Percentiles rank a stretch among this genome's conserved stretches.
Conservation (phyloP, 1,284 basidiomycete genomes). For the Boletus smithii region DNA sequence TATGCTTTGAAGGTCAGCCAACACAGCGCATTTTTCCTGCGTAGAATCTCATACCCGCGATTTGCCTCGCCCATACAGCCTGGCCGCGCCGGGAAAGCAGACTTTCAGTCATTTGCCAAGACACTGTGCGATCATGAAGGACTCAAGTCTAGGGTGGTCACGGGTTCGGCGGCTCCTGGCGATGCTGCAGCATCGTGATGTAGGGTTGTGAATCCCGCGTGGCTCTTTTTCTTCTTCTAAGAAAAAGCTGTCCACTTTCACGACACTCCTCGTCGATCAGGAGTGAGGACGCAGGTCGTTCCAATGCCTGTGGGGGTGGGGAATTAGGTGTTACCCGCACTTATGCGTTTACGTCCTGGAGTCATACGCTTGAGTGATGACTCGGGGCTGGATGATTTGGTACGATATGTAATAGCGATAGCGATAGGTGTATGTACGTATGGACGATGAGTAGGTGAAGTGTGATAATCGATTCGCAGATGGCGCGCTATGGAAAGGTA, state of each 20-base stretch:
- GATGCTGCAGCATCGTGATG: conserved; percentile 18
- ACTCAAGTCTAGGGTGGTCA: conserved; percentile 14
- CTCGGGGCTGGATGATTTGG: conserved; percentile 13
- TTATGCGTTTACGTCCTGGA: conserved; percentile 13
- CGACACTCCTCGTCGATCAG: conserved; percentile 13
- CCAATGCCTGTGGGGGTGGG: conserved; percentile 14
- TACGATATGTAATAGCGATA: conserved; percentile 23
- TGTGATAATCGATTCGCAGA: not conserved
- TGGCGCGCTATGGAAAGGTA: too few species aligned
- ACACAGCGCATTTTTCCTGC: not conserved
- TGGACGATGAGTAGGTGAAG: conserved; percentile 9
- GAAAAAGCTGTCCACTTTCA: not conserved
- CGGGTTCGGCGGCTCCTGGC: not conserved
- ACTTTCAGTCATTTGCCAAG: conserved; percentile 49
- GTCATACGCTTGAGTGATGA: conserved; percentile 3
- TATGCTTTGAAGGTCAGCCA: conserved; percentile 41
- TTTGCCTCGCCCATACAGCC: conserved; percentile 37
- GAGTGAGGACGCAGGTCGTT: conserved; percentile 22
- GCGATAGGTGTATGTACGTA: conserved; percentile 1
- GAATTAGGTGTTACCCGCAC: conserved; percentile 11
- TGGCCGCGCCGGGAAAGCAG: conserved; percentile 46
- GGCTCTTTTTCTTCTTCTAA: not conserved
- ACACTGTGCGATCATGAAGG: conserved; percentile 37
- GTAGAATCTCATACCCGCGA: not conserved
- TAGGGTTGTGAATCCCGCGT: not conserved